Evolutionary conservation across 768 basidiomycete genomes (phyloP).

Genomic region (Boletus rubroflammeus): DNA sequence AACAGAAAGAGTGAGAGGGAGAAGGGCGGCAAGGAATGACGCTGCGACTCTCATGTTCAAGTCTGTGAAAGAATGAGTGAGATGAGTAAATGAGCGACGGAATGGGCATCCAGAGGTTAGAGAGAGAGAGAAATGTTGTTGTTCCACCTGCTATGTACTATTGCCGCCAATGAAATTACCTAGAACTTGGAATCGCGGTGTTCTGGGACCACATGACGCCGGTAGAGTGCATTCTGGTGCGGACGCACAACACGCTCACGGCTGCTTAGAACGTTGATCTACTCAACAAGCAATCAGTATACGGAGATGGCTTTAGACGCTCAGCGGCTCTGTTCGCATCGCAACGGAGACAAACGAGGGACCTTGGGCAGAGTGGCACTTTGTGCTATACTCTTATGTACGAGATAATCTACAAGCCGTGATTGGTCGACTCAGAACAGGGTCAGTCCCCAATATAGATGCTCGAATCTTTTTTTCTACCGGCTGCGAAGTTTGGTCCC

Average conservation of each 20-base stretch:
- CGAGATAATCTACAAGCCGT: not conserved
- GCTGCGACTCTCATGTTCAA: not conserved
- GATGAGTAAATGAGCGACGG: not conserved
- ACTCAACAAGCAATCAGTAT: not conserved
- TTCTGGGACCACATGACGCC: not conserved
- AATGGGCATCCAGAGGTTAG: not conserved
- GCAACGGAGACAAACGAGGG: not conserved
- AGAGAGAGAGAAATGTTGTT: not conserved
- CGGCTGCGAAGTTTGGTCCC: not conserved
- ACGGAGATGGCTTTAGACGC: not conserved
- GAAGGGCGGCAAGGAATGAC: not conserved
- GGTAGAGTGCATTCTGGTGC: not conserved
- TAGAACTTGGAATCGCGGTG: constrained; percentile 2
- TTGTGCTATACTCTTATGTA: not conserved
- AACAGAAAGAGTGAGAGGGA: not conserved
- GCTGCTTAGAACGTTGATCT: not conserved
- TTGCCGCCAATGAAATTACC: not conserved
- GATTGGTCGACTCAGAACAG: not conserved
- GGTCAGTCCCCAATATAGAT: not conserved
- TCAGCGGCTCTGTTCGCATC: not conserved
- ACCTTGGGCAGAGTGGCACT: not conserved
- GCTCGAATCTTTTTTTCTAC: not conserved
- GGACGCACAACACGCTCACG: not conserved
- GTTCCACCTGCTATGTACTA: not conserved
- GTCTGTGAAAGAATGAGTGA: not conserved